phyloP scores from a whole-genome alignment of 805 yeast genomes.

The Barnettozyma botsteinii region DNA sequence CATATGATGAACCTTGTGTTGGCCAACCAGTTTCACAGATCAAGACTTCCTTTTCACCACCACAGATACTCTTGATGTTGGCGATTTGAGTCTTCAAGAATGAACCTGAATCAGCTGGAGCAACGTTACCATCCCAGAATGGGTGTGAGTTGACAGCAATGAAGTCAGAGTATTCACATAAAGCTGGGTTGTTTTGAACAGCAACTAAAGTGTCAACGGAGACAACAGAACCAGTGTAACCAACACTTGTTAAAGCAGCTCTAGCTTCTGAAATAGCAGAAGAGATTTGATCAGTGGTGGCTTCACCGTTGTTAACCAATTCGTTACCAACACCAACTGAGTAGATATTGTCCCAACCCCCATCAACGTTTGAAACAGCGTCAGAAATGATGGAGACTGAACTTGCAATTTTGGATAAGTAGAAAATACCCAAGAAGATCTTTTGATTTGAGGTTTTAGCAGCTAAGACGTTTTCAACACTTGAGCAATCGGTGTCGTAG shows the following conservation, averaged over 20 bases:
- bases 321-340: constrained; percentile 63
- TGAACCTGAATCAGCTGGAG: constrained; percentile 47
- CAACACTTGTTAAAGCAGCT: constrained; percentile 37
- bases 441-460: constrained; percentile 43
- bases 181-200: constrained; percentile 42
- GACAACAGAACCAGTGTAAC: constrained; percentile 51
- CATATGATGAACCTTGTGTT: constrained; percentile 48
- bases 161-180: constrained; percentile 56
- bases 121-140: constrained; percentile 52
- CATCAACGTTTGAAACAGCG: constrained; percentile 38
- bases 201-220: constrained; percentile 63
- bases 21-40: constrained; percentile 73
- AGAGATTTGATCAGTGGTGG: constrained; percentile 40
- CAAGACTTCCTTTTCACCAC: constrained; percentile 36
- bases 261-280: constrained; percentile 44
- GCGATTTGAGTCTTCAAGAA: constrained; percentile 46
- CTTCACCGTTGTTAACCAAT: constrained; percentile 48
- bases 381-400: constrained; percentile 39
- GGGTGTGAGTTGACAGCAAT: constrained; percentile 66
- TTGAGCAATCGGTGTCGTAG: constrained; percentile 58
- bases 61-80: constrained; percentile 40
- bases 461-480: constrained; percentile 46
- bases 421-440: constrained; percentile 54
- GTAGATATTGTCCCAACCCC: constrained; percentile 53
- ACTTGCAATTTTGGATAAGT: constrained; percentile 36